These are phyloP conservation scores for Phytophthora hybrid DNA, from an alignment of 352 stramenopile species.

Conservation along the genomic window DNA sequence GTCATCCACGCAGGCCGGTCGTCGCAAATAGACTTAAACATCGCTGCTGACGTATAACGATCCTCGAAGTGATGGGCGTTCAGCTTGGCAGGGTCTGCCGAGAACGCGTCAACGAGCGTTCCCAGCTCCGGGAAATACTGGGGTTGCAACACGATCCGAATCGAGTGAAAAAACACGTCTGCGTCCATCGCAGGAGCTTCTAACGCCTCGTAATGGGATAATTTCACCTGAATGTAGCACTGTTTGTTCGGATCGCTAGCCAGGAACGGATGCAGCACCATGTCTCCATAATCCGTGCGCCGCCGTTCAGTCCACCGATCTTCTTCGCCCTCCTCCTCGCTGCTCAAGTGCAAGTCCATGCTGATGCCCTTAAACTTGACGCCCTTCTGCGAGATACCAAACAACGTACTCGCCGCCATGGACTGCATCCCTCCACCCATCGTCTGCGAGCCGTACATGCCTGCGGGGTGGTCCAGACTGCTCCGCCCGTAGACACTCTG, in stretches of 20 bases:
- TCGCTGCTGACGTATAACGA: constrained; percentile 49
- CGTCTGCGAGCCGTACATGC: constrained; percentile 46
- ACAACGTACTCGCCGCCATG: constrained; percentile 83
- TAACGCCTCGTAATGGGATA: constrained; percentile 81
- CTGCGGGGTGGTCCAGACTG: constrained; percentile 41
- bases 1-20: constrained; percentile 65
- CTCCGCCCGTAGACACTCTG: constrained; percentile 72
- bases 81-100: constrained; percentile 30
- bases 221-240: constrained; percentile 87
- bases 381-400: constrained; percentile 87
- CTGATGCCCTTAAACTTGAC: constrained; percentile 87
- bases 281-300: constrained; percentile 42
- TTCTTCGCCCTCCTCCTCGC: constrained; percentile 56
- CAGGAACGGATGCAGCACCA: constrained; percentile 74
- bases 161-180: constrained; percentile 86
- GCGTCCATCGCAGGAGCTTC: constrained; percentile 78
- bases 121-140: constrained; percentile 83
- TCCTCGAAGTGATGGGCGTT: constrained; percentile 31
- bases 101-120: constrained; percentile 76
- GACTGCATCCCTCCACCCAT: constrained; percentile 60
- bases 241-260: constrained; percentile 68
- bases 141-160: constrained; percentile 80
- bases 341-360: constrained; percentile 81
- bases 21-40: constrained; percentile 86
- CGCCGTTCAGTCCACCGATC: constrained; percentile 40